These are phyloP conservation scores for Tylopilus felleus DNA, from an alignment of 768 basidiomycete genomes.

Conservation along the genomic window DNA sequence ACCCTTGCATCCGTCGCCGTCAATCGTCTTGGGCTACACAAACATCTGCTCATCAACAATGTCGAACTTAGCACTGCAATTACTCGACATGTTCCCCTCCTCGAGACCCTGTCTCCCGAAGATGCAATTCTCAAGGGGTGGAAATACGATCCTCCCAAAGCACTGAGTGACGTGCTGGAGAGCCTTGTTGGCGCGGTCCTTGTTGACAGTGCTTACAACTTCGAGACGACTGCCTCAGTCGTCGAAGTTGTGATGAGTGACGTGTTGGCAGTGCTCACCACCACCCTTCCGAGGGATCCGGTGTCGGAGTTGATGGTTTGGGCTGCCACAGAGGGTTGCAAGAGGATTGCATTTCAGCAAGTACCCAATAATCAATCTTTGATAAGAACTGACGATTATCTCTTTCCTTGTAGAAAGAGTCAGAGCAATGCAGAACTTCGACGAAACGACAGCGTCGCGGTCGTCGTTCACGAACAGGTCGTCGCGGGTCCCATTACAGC, in stretches of 20 bases:
- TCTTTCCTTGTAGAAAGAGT: conserved; percentile 34
- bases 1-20: conserved; percentile 71
- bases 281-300: conserved; percentile 64
- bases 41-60: conserved; percentile 65
- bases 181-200: conserved; percentile 81
- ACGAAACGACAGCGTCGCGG: conserved; percentile 49
- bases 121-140: conserved; percentile 70
- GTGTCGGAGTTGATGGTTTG: conserved; percentile 69
- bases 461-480: conserved; percentile 54
- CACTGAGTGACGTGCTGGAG: conserved; percentile 80
- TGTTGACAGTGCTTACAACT: conserved; percentile 73
- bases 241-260: conserved; percentile 65
- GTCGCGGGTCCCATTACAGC: conserved; percentile 63
- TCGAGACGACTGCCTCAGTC: conserved; percentile 61
- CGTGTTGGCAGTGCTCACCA: conserved; percentile 56
- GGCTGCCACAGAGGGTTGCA: conserved; percentile 58
- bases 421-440: conserved; percentile 42
- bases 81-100: conserved; percentile 52
- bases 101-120: conserved; percentile 51
- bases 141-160: conserved; percentile 86
- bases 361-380: conserved; percentile 17
- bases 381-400: not conserved
- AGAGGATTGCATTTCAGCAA: conserved; percentile 44
- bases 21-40: conserved; percentile 62
- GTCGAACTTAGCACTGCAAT: conserved; percentile 66